Percentiles rank a stretch among this genome's conserved stretches.
phyloP scores from a whole-genome alignment of 202 grass and related monocot genomes.

The Miscanthus sacchariflorus region DNA sequence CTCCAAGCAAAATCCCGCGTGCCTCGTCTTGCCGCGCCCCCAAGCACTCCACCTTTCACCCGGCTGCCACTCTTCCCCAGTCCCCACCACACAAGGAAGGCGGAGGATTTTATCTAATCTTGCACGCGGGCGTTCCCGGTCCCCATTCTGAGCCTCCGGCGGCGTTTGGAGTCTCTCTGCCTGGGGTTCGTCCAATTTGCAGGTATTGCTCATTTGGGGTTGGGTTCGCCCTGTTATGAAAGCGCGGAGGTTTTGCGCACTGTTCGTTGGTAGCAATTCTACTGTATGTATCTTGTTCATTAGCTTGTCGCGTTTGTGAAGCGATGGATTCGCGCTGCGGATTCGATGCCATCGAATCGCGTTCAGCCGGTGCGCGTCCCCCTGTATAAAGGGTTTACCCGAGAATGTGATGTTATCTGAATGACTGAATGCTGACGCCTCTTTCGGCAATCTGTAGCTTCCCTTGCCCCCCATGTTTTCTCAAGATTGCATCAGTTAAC shows the following conservation, averaged over 20 bases:
- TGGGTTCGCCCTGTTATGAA: background rate
- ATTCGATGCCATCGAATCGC: background rate
- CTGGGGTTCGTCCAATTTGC: background rate
- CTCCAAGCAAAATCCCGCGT: constrained; percentile 16
- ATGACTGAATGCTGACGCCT: background rate
- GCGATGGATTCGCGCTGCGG: background rate
- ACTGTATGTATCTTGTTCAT: background rate
- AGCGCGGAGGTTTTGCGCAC: background rate
- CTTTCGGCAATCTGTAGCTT: background rate
- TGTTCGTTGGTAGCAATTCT: background rate
- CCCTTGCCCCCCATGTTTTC: background rate
- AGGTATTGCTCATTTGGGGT: background rate
- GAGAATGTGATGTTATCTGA: background rate
- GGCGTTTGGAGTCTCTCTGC: background rate
- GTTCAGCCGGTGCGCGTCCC: background rate
- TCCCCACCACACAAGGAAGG: constrained; percentile 44
- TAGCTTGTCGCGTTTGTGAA: background rate
- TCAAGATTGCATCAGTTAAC: background rate
- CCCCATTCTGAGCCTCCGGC: background rate
- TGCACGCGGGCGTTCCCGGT: background rate
- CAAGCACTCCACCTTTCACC: constrained; percentile 31
- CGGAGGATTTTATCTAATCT: constrained; percentile 15
- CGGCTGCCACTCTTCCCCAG: constrained; percentile 15
- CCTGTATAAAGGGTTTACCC: background rate
- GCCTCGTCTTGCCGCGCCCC: background rate